Evolutionary conservation across 2,329 filamentous ascomycete species (phyloP), one percentile per base, ranked within the genome.

Genomic region (Fusarium foetens): DNA sequence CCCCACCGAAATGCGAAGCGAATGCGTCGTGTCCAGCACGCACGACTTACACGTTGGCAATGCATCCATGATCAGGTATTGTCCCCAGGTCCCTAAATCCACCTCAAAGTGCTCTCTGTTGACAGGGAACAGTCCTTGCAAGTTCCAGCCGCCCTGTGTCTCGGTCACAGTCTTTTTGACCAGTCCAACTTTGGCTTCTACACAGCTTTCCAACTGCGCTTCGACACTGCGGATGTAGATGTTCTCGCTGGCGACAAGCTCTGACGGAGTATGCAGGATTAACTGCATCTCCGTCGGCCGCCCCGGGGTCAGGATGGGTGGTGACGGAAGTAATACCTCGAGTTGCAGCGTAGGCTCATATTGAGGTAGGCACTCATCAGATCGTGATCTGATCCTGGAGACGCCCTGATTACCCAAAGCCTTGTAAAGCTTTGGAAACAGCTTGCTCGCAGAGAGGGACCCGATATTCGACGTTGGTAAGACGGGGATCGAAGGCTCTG

Each of bases 251-350:
- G 7, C 3, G 7, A 19, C 1, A 8, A 43, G 17, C 42, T 25
- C 16, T 43, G 23, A 17, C 17, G 16, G 11, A 13, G 16, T 25
- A 43, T 43, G 42, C 23, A 43, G 1, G 7, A 43, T 13, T 4
- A 43, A 8, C 6, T 19, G 23, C 6, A 43, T 25, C 14, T 13
- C 6, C 4, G 7, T 25, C 0, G 16, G 23, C 3, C 23, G 0
- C 4, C 42, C 42, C 0, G 23, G 16, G 7, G 11, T 25, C 16
- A 43, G 3, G 0, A 43, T 43, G 1, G 23, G 23, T 1, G 16
- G 42, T 13, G 42, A 43, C 0, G 16, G 42, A 43, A 43, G 23
- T 19, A 43, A 6, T 7, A 43, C 7, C 10, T 43, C 23, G 11
- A 43, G 23, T 25, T 25, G 42, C 16, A 43, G 3, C 7, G 42